Percentiles rank a stretch among this genome's conserved stretches.
phyloP scores from a whole-genome alignment of 768 basidiomycete species.

The Rhodosporidiobolus sp. region DNA sequence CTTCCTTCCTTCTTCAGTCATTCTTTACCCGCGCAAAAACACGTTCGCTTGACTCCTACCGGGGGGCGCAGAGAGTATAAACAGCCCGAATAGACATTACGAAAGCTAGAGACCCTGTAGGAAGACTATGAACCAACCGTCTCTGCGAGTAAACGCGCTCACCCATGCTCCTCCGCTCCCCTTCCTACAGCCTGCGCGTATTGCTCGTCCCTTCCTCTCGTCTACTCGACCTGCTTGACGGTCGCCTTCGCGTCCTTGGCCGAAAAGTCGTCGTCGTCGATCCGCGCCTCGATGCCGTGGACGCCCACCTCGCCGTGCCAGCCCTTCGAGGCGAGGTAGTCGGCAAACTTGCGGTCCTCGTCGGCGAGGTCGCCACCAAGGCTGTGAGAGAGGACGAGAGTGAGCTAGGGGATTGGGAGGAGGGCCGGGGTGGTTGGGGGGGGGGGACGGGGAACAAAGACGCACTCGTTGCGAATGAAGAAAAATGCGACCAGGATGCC shows the following conservation, averaged over 20 bases:
- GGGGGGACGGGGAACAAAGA: background rate
- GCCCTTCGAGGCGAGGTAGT: constrained; percentile 62
- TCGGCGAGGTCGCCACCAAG: constrained; percentile 59
- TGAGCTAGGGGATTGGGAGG: constrained; percentile 47
- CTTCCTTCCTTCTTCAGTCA: too few species aligned
- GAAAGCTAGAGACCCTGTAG: too few species aligned
- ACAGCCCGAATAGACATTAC: too few species aligned
- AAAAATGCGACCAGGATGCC: constrained; percentile 67
- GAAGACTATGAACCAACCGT: too few species aligned
- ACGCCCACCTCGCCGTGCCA: constrained; percentile 65
- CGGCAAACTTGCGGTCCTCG: constrained; percentile 63
- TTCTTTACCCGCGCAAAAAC: too few species aligned
- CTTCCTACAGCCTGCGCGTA: too few species aligned
- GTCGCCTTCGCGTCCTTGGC: background rate
- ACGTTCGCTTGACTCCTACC: too few species aligned
- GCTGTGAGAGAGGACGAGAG: constrained; percentile 47
- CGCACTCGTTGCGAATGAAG: constrained; percentile 58
- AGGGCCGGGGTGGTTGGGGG: background rate
- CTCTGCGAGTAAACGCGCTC: too few species aligned
- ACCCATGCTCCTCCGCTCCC: too few species aligned
- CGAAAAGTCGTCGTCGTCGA: constrained; percentile 1
- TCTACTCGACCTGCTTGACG: background rate
- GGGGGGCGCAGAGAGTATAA: too few species aligned
- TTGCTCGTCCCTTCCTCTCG: too few species aligned
- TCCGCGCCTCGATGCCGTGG: constrained; percentile 51